Base-by-base conservation (phyloP, 352 stramenopile species). In the Elongisporangium prolatum region DNA sequence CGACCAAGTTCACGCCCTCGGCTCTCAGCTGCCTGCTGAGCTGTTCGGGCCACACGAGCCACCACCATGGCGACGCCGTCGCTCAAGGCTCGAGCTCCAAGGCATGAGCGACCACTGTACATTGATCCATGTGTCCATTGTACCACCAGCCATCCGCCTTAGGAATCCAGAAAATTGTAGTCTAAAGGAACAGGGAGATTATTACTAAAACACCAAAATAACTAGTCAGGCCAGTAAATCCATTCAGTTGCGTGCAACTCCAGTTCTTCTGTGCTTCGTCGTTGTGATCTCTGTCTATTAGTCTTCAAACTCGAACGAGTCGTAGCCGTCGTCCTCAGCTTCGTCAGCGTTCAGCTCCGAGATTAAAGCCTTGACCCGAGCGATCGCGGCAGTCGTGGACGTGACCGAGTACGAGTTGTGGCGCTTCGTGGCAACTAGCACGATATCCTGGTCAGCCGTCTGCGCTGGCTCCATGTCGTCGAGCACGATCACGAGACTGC, bases 391-490 rank as follows among this genome's bases (percentile, higher is more conserved):
- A 48, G 77, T 67, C 47, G 73, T 79, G 8, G 79, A 86, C 49
- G 79, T 68, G 49, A 93, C 75, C 55, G 84, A 89, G 69, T 88
- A 89, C 48, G 84, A 93, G 48, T 75, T 90, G 65, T 91, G 77
- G 52, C 84, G 79, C 61, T 90, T 93, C 18, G 65, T 68, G 20
- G 75, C 75, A 1, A 81, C 67, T 20, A 93, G 58, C 59, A 84
- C 67, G 28, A 93, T 77, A 52, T 93, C 84, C 52, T 72, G 72
- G 57, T 93, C 84, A 8, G 70, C 74, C 4, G 84, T 93, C 57
- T 93, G 84, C 3, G 86, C 68, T 3, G 84, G 84, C 61, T 93
- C 80, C 76, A 88, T 89, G 58, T 93, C 84, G 65, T 93, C 81
- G 48, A 93, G 63, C n/a, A 74, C 72, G 17, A 93, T 71, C 13